phyloP scores from a whole-genome alignment of 1,139 yeast genomes.

The Torulaspora pretoriensis region DNA sequence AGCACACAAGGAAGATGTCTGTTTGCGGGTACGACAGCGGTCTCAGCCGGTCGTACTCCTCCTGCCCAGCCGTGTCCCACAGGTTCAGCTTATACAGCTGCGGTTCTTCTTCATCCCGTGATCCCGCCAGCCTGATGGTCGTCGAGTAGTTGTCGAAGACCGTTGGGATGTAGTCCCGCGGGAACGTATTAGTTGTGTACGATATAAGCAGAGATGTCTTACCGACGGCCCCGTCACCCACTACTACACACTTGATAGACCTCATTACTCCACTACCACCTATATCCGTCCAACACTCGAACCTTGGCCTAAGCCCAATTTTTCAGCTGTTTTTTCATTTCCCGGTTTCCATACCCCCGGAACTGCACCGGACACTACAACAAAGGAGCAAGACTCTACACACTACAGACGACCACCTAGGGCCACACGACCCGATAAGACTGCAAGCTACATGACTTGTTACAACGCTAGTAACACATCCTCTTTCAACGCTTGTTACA shows the following conservation, averaged over 20 bases:
- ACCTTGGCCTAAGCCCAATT: not conserved
- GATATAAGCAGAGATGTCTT: constrained; percentile 84
- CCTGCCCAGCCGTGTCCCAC: constrained; percentile 99
- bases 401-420: no score
- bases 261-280: constrained; percentile 47
- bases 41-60: constrained; percentile 85
- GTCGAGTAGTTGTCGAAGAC: constrained; percentile 89
- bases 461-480: no score
- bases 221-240: constrained; percentile 97
- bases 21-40: constrained; percentile 93
- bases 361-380: no score
- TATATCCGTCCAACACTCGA: not conserved
- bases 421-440: no score
- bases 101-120: constrained; percentile 52
- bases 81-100: constrained; percentile 64
- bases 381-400: no score
- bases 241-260: constrained; percentile 91
- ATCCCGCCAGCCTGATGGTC: constrained; percentile 52
- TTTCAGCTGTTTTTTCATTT: not conserved
- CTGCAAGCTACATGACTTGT: no score
- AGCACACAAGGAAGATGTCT: constrained; percentile 81
- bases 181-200: constrained; percentile 90
- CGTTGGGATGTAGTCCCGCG: constrained; percentile 93
- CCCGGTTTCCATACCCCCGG: no score
- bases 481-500: no score